Evolutionary conservation across 345 rosid genomes (phyloP), one percentile per base, ranked within the genome.

Genomic region (Carallia pectinifolia): DNA sequence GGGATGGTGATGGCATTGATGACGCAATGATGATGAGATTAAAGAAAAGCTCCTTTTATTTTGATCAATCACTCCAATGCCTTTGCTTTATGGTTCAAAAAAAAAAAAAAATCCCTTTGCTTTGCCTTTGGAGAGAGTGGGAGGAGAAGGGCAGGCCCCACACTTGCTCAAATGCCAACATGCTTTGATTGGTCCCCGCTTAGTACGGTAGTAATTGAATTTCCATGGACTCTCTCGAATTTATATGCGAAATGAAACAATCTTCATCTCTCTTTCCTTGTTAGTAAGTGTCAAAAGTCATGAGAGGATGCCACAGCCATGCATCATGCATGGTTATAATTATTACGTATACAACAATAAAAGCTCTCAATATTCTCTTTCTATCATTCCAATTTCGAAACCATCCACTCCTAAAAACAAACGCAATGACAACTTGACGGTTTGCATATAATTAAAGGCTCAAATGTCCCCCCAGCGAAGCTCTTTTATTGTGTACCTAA

Each of bases 321-420:
- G 89, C 89, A 85, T 75, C 86, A 85, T 85, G 89, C 89, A 85
- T 75, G 76, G 79, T 85, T 44, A 44, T 44, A 15, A 44, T 44
- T 75, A 79, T 83, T 83, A 85, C 89, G 85, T 83, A 81, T 81
- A 77, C 82, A 75, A 71, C 69, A 79, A 74, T 75, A 53, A 73
- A 81, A 72, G 78, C 72, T 70, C 50, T 72, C 56, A 23, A 23
- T 23, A 68, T 70, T 53, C 23, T n/a, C 29, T 33, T 12, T 9
- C 77, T 15, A 44, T 50, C 29, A 40, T 47, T 50, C 50, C 16
- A 12, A 44, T 15, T 44, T 44, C 50, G 50, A 44, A 44, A 44
- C 50, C 50, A 44, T 44, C 17, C 12, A 12, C 12, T 44, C 50
- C 50, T 44, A 12, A 44, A 33, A 33, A 33, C 34, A 33, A 33